Evolutionary conservation across 768 basidiomycete species (phyloP).

Genomic region (Fomitopsis serialis): DNA sequence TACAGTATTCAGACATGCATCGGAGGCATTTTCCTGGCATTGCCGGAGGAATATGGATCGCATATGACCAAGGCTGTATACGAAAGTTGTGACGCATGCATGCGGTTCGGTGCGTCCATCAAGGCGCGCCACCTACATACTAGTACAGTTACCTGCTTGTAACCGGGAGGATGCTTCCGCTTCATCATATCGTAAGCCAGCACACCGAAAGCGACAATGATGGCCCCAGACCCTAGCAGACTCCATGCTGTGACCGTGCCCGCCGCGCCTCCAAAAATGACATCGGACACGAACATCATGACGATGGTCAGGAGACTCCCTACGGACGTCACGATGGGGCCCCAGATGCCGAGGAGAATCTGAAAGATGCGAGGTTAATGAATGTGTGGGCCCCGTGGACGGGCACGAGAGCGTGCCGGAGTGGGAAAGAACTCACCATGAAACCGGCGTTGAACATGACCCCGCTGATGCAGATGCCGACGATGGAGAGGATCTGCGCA

Average conservation of each 20-base stretch:
- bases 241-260: conserved; percentile 67
- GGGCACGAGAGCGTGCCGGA: neutral
- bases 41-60: neutral
- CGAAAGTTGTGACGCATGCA: neutral
- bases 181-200: conserved; percentile 62
- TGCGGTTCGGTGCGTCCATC: too few relatives aligned
- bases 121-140: too few relatives aligned
- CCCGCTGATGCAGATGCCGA: conserved; percentile 65
- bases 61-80: neutral
- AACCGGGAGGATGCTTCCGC: neutral
- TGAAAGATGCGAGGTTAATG: conserved; percentile 23
- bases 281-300: conserved; percentile 76
- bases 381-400: neutral
- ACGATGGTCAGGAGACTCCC: conserved; percentile 95
- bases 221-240: conserved; percentile 69
- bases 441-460: conserved; percentile 80
- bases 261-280: conserved; percentile 59
- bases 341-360: conserved; percentile 83
- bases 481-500: conserved; percentile 45
- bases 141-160: neutral
- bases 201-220: conserved; percentile 79
- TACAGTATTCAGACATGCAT: conserved; percentile 14
- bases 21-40: neutral
- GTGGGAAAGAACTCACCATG: conserved; percentile 50
- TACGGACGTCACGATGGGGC: conserved; percentile 82